Percentiles rank a stretch among this genome's conserved stretches.
phyloP scores from a whole-genome alignment of 1,284 basidiomycete species.

The Xanthoconium separans region DNA sequence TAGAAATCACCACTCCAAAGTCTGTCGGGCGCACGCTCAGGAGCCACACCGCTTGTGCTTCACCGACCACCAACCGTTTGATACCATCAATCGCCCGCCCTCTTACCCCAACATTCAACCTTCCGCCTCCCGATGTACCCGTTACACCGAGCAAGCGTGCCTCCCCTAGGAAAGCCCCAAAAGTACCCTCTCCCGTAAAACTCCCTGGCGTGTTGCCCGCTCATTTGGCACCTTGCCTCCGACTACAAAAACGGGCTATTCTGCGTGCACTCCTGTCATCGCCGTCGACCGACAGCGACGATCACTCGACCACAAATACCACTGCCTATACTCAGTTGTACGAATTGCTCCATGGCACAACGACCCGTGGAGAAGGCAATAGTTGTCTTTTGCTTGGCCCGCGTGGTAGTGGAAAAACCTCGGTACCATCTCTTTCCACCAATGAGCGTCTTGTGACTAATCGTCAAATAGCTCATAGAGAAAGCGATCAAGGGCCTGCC shows the following conservation, averaged over 20 bases:
- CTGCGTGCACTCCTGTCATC: conserved; percentile 46
- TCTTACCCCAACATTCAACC: conserved; percentile 9
- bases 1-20: conserved; percentile 39
- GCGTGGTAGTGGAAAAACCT: conserved; percentile 81
- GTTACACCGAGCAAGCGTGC: conserved; percentile 23
- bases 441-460: conserved; percentile 2
- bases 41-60: conserved; percentile 6
- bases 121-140: conserved; percentile 2
- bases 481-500: conserved; percentile 47
- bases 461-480: conserved; percentile 52
- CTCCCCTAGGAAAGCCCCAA: conserved; percentile 21
- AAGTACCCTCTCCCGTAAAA: conserved; percentile 12
- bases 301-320: conserved; percentile 44
- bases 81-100: conserved; percentile 25
- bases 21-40: conserved; percentile 4
- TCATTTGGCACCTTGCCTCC: conserved; percentile 43
- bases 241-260: conserved; percentile 59
- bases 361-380: conserved; percentile 82
- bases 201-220: conserved; percentile 32
- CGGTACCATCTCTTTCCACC: conserved; percentile 45
- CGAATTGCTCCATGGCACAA: conserved; percentile 69
- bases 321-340: conserved; percentile 54
- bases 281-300: conserved; percentile 30
- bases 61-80: conserved; percentile 9
- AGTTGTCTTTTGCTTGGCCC: conserved; percentile 85